phyloP scores from a whole-genome alignment of 352 stramenopile genomes.

The Phytophthora pluvialis region DNA sequence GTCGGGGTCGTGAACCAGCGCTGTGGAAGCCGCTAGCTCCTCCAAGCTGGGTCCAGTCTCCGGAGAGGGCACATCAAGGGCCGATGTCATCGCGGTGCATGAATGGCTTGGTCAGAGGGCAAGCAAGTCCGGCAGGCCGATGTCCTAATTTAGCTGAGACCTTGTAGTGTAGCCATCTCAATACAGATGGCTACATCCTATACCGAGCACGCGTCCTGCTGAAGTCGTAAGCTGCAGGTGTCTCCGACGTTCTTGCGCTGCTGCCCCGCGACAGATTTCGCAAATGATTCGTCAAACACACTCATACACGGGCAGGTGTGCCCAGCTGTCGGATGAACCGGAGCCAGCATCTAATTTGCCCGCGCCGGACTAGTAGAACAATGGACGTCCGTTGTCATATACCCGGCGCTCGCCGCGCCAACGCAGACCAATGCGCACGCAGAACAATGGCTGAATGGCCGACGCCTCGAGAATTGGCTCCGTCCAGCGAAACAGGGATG shows the following conservation, averaged over 20 bases:
- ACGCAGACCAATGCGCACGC: neutral
- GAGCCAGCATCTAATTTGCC: constrained; percentile 20
- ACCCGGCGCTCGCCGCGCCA: too few relatives aligned
- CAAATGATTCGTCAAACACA: neutral
- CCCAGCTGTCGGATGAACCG: constrained; percentile 1
- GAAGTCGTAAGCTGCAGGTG: neutral
- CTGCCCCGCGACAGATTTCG: neutral
- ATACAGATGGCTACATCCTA: constrained; percentile 9
- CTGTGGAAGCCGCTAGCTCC: constrained; percentile 5
- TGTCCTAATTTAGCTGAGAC: constrained; percentile 16
- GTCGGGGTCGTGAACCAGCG: constrained; percentile 17
- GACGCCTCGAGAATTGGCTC: neutral
- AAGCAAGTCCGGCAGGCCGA: neutral
- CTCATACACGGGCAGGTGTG: constrained; percentile 10
- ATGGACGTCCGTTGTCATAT: neutral
- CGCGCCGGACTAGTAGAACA: neutral
- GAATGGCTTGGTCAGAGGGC: neutral
- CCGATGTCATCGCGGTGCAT: constrained; percentile 9
- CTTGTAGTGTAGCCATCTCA: constrained; percentile 20
- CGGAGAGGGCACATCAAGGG: neutral
- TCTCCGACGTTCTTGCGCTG: constrained; percentile 1
- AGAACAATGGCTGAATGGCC: constrained; percentile 4
- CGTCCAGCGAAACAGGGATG: constrained; percentile 24
- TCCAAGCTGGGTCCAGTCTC: constrained; percentile 14
- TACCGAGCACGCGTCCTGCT: too few relatives aligned